Conservation (phyloP, 495 filamentous ascomycete genomes). For the Amphirosellinia nigrospora region DNA sequence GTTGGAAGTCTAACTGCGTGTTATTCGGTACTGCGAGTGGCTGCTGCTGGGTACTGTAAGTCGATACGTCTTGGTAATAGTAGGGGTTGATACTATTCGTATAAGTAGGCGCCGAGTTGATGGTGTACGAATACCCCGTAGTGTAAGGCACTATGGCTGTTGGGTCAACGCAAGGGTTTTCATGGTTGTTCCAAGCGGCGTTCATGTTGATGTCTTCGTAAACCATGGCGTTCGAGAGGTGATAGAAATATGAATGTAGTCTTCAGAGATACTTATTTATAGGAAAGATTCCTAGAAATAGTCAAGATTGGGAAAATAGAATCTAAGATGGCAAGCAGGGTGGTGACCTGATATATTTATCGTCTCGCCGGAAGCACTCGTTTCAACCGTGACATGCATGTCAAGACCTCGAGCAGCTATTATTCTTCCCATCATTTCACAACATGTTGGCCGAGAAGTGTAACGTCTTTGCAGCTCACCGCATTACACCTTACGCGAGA, state of each 20-base stretch:
- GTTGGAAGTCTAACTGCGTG: neutral
- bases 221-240: neutral
- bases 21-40: neutral
- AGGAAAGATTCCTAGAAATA: too few species aligned
- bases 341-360: neutral
- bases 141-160: neutral
- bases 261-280: too few species aligned
- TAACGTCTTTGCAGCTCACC: neutral
- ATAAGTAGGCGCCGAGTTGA: too few species aligned
- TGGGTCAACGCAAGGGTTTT: conserved; percentile 3
- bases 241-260: neutral
- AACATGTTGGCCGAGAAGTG: neutral
- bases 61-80: neutral
- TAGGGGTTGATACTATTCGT: neutral
- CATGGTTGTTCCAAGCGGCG: neutral
- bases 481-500: neutral
- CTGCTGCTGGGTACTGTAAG: neutral
- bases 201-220: neutral
- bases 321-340: neutral
- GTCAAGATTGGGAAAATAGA: neutral
- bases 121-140: neutral
- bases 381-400: neutral
- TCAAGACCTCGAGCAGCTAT: neutral
- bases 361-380: neutral
- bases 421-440: neutral